Evolutionary conservation across 2,329 filamentous ascomycete genomes (phyloP), one percentile per base, ranked within the genome.

Genomic region (Periconia macrospinosa): DNA sequence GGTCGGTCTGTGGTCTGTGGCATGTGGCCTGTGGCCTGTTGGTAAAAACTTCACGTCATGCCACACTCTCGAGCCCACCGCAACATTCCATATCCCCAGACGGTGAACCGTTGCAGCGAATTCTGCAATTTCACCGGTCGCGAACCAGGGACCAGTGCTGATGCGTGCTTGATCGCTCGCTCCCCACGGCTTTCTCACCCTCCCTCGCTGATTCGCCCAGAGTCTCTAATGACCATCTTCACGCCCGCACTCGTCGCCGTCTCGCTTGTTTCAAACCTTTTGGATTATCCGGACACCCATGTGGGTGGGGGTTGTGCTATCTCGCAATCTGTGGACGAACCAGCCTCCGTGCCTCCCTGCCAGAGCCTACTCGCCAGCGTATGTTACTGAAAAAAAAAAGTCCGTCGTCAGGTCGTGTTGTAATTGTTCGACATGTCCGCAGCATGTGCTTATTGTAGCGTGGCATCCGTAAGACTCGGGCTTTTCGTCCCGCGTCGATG

Each of bases 401-500:
- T 52, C 42, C 51, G 44, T 57, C 52, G 44, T n/a, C n/a, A n/a
- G 15, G 30, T 45, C 42, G 14, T 23, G 14, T 51, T 54, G 45
- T 59, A 27, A 27, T 27, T 27, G 42, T 58, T 57, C 48, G 53
- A 58, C 53, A 42, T 49, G n/a, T 13, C 33, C 10, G 46, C 33
- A 30, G n/a, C 19, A 48, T 23, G 46, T 37, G 18, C 20, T 35
- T 48, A 18, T 18, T 23, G 8, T 45, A n/a, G 23, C 33, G 42
- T 44, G 19, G n/a, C 19, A 51, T 47, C 49, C 53, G 58, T 68
- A 57, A 65, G 51, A 61, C 62, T 63, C 65, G 59, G 63, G 50
- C 63, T 60, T 60, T 58, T 60, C 53, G 52, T 57, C 56, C 63
- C 60, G 60, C 47, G 45, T 56, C 59, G 58, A 61, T 54, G 57